Evolutionary conservation across 345 rosid genomes (phyloP).

Genomic region (Moricandia arvensis): DNA sequence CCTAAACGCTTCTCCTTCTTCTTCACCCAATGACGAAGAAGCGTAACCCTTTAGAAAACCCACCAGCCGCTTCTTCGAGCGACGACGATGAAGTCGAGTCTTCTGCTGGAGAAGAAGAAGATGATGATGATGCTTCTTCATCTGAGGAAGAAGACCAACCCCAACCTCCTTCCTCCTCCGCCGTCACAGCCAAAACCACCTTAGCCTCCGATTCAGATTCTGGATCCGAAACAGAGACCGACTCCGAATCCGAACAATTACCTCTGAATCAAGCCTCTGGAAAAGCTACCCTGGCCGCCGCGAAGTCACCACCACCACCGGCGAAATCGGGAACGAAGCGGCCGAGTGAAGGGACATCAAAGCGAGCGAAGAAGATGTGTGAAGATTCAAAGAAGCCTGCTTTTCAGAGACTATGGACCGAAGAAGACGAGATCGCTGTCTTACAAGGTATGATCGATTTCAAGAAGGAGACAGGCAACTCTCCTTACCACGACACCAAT

Average conservation of each 20-base stretch:
- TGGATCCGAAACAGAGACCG: slow-evolving; percentile 38
- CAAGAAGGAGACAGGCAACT: slow-evolving; percentile 35
- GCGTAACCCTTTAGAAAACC: slow-evolving; percentile 23
- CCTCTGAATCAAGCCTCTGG: slow-evolving; percentile 31
- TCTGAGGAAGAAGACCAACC: slow-evolving; percentile 11
- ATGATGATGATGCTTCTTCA: slow-evolving; percentile 6
- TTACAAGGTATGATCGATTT: slow-evolving; percentile 44
- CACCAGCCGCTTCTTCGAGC: slow-evolving; percentile 40
- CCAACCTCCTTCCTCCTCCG: slow-evolving; percentile 6
- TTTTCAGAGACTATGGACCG: slow-evolving; percentile 46
- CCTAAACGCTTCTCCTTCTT: background rate
- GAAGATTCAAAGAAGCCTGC: slow-evolving; percentile 18
- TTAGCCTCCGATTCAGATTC: slow-evolving; percentile 18
- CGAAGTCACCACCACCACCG: slow-evolving; percentile 3
- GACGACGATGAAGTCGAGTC: slow-evolving; percentile 36
- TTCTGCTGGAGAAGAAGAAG: slow-evolving; percentile 18
- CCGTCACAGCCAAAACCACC: slow-evolving; percentile 1
- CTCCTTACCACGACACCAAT: slow-evolving; percentile 34
- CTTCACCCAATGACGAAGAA: slow-evolving; percentile 16
- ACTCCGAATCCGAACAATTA: slow-evolving; percentile 31
- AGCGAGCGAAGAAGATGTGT: slow-evolving; percentile 20
- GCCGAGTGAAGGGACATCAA: slow-evolving; percentile 3
- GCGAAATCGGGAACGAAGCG: slow-evolving; percentile 30
- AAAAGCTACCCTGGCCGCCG: slow-evolving; percentile 19
- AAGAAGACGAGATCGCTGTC: slow-evolving; percentile 45